A percentile compares a stretch with the other conserved stretches of the same genome.
phyloP scores from a whole-genome alignment of 169 alveolate species.

The Neospora caninum region DNA sequence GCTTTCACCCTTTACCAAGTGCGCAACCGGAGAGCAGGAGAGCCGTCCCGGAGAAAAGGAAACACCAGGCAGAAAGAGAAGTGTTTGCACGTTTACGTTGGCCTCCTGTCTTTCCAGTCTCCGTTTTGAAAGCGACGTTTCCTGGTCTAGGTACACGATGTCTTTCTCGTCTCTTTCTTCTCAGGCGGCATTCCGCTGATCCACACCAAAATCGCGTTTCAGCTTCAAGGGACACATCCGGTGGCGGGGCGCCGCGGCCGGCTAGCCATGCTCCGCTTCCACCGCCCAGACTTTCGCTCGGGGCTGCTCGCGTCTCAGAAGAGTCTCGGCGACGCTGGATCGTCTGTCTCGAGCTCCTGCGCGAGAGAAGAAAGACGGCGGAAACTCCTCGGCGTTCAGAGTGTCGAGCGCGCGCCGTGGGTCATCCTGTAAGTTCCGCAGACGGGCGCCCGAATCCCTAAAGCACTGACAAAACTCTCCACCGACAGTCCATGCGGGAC shows the following conservation, averaged over 20 bases:
- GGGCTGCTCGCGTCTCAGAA: conserved; percentile 61
- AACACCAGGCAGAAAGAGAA: too few relatives aligned
- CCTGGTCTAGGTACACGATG: too few relatives aligned
- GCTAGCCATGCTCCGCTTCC: conserved; percentile 80
- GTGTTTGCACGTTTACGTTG: too few relatives aligned
- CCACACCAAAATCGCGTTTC: conserved; percentile 77
- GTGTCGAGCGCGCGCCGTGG: conserved; percentile 42
- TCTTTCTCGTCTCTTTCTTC: background rate
- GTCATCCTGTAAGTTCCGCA: conserved; percentile 42
- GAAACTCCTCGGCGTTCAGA: background rate
- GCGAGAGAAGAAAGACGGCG: background rate
- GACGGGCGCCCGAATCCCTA: background rate
- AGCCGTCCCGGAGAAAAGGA: too few relatives aligned
- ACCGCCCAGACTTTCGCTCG: conserved; percentile 80
- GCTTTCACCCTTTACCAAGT: too few relatives aligned
- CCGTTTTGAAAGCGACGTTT: too few relatives aligned
- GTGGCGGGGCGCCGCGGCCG: conserved; percentile 80
- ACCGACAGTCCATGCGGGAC: too few relatives aligned
- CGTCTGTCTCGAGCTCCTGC: background rate
- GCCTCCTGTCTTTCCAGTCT: too few relatives aligned
- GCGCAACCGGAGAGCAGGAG: too few relatives aligned
- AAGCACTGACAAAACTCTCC: too few relatives aligned
- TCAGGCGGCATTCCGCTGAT: conserved; percentile 72
- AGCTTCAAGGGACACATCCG: conserved; percentile 79
- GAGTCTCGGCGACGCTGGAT: background rate